Base-by-base conservation (phyloP, 768 basidiomycete species). In the Suillus hirtellus region DNA sequence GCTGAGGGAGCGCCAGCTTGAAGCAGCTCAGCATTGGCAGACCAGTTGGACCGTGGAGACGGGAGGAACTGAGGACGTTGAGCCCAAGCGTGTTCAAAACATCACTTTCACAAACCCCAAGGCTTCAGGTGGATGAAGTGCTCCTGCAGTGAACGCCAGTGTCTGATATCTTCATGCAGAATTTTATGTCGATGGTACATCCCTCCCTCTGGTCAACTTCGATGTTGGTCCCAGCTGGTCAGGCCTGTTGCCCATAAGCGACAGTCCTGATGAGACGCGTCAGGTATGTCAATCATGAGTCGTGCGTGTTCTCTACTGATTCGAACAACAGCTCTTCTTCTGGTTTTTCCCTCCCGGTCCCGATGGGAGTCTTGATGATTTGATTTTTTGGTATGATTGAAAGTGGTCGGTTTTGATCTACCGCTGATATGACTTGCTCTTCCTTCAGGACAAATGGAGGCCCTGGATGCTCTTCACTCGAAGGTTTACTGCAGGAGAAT, bases 281-380 rank as follows among this genome's bases (percentile, higher is more conserved):
- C 80, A 91, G 82, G 89, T 88, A 24, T 27, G 59, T 17, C 63
- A 38, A 49, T 19, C 1, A 7, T 24, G 49, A 5, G 5, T 34
- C 9, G 15, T 34, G 3, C 8, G 31, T 37, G 43, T 12, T n/a
- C 1, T 14, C 37, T 10, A 0, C 35, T 44, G 38, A 61, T 14
- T 24, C 35, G 35, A 24, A n/a, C 46, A 17, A 0, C 60, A 92
- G 89, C 81, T 91, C 17, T 92, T 88, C 78, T 92, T 92, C 77
- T 92, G 90, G 90, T 88, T 90, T 75, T 92, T 90, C 78, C 90
- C 90, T 60, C 88, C 90, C 1, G 89, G 89, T 4, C 88, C 88
- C 0, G 77, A 85, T 67, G 90, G 89, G 21, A 89, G 86, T 66
- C 70, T 83, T 4, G 88, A 92, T 68, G 89, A 92, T 69, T 69